phyloP scores from a whole-genome alignment of 2,329 filamentous ascomycete species.

The Pseudogymnoascus destructans region DNA sequence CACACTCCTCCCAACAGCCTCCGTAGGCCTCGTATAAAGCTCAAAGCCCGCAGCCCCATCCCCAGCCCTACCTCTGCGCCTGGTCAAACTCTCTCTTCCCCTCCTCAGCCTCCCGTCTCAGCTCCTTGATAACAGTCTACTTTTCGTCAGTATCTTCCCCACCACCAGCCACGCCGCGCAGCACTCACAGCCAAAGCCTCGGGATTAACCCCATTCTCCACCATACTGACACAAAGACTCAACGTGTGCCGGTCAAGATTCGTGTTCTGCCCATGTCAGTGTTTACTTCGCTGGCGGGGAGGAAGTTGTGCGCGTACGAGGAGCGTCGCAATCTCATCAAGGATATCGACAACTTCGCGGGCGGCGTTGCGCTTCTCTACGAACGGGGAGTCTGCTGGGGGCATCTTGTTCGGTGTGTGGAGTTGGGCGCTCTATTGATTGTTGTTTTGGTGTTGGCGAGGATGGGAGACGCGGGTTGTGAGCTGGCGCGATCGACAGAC shows the following conservation, averaged over 20 bases:
- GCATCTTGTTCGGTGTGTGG: conserved; percentile 22
- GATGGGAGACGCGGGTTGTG: not conserved
- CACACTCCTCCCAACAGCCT: not conserved
- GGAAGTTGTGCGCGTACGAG: conserved; percentile 46
- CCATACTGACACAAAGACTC: conserved; percentile 89
- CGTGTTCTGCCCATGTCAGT: conserved; percentile 55
- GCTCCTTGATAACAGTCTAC: conserved; percentile 25
- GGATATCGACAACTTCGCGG: conserved; percentile 69
- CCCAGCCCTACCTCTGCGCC: not conserved
- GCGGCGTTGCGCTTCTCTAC: conserved; percentile 56
- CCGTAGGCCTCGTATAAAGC: not conserved
- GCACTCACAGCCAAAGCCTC: conserved; percentile 76
- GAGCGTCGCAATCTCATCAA: conserved; percentile 77
- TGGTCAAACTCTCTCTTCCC: conserved; percentile 12
- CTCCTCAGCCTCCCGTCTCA: conserved; percentile 24
- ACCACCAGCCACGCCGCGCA: not conserved
- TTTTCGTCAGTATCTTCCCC: conserved; percentile 11
- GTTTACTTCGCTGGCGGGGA: not conserved
- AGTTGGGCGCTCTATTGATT: not conserved
- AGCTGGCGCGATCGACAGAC: not conserved
- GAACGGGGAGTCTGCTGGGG: conserved; percentile 42
- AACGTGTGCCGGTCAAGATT: conserved; percentile 81
- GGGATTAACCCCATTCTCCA: conserved; percentile 94
- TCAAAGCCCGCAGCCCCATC: not conserved
- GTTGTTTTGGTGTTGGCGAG: not conserved